Percentiles rank a stretch among this genome's conserved stretches.
These are phyloP conservation scores for Botrytis elliptica DNA, from an alignment of 2,329 filamentous ascomycete genomes.

Conservation along the genomic window DNA sequence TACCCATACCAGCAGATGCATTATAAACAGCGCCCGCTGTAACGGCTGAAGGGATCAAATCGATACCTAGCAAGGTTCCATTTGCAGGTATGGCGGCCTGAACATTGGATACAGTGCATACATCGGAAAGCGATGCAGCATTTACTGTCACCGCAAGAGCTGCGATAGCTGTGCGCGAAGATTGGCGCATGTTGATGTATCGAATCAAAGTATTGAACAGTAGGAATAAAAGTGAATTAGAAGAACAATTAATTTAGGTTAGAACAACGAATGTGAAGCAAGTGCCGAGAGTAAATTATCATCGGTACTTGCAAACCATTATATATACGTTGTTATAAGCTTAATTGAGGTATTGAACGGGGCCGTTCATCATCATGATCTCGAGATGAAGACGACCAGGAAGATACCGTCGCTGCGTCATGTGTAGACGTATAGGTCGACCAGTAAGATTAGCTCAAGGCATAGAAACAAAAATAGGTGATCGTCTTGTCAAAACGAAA, in stretches of 20 bases:
- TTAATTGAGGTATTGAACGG: background rate
- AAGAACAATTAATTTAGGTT: background rate
- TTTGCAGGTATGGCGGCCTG: constrained; percentile 7
- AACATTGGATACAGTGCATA: constrained; percentile 3
- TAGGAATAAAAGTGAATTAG: background rate
- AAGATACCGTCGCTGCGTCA: background rate
- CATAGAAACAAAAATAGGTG: background rate
- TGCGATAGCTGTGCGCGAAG: constrained; percentile 23
- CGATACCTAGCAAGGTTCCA: constrained; percentile 20
- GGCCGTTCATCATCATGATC: background rate
- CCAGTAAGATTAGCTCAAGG: background rate
- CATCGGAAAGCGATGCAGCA: background rate
- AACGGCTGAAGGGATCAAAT: constrained; percentile 40
- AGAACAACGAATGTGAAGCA: background rate
- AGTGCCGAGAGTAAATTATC: background rate
- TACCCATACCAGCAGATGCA: constrained; percentile 30
- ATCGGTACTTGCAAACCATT: background rate
- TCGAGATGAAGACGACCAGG: background rate
- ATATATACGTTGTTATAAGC: background rate
- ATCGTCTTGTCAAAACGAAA: background rate
- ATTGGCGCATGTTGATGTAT: background rate
- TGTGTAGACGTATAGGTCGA: background rate
- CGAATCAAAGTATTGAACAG: background rate
- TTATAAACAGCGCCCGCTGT: constrained; percentile 42
- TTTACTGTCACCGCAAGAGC: constrained; percentile 10